phyloP scores from a whole-genome alignment of 371 early-diverging fungal genomes.

The Circinella umbellata region DNA sequence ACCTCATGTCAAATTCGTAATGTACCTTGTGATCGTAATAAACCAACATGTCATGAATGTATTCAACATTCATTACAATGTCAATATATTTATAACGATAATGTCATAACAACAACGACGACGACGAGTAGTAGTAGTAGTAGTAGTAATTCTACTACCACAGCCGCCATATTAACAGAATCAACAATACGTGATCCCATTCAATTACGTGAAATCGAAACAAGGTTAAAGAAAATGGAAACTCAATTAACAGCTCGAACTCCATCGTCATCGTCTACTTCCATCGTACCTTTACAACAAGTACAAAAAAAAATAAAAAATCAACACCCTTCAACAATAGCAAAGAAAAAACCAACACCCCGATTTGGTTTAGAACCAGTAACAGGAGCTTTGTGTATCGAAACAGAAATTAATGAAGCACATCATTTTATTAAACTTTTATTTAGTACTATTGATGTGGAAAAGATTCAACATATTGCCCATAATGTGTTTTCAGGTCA shows the following conservation, averaged over 20 bases:
- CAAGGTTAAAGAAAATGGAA: conserved; percentile 14
- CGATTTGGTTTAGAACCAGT: conserved; percentile 6
- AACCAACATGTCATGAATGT: conserved; percentile 17
- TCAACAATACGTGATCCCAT: conserved; percentile 1
- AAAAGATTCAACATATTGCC: conserved; percentile 13
- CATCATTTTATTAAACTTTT: conserved; percentile 28
- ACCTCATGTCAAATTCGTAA: conserved; percentile 6
- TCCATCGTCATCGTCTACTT: background rate
- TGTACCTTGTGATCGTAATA: conserved; percentile 12
- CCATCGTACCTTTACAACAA: background rate
- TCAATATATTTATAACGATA: background rate
- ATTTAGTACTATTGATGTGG: conserved; percentile 18
- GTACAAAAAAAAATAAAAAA: too few species aligned
- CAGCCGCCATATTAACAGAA: background rate
- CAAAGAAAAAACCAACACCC: conserved; percentile 1
- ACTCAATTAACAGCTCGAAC: conserved; percentile 5
- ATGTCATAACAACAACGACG: background rate
- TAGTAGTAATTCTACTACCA: too few species aligned
- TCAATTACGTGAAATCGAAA: conserved; percentile 15
- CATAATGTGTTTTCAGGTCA: conserved; percentile 4
- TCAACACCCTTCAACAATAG: background rate
- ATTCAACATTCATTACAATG: background rate
- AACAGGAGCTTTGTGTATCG: conserved; percentile 13
- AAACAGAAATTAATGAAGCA: conserved; percentile 23
- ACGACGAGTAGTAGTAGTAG: too few species aligned